Conservation (phyloP, 106 monocot genomes). For the Triglochin maritima region DNA sequence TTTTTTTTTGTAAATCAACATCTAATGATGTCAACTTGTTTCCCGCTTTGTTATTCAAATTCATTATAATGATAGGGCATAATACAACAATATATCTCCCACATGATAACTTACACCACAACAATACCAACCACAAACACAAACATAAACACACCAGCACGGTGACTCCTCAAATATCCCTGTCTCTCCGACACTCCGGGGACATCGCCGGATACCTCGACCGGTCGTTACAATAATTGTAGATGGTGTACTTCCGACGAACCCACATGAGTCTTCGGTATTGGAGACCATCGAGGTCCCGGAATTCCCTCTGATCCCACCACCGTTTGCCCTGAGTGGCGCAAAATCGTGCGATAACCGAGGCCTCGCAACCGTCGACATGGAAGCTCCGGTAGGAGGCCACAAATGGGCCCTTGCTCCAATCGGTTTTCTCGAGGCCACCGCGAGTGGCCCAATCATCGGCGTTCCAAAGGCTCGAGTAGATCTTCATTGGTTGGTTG, state of each 20-base stretch:
- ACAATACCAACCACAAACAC: too few species aligned
- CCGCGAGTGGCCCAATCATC: constrained; percentile 20
- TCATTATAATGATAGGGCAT: too few species aligned
- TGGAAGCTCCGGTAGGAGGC: constrained; percentile 22
- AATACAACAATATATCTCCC: too few species aligned
- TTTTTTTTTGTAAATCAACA: too few species aligned
- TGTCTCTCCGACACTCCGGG: constrained; percentile 10
- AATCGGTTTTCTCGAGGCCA: constrained; percentile 25
- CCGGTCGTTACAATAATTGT: constrained; percentile 18
- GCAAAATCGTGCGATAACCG: constrained; percentile 11
- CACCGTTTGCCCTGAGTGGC: constrained; percentile 11
- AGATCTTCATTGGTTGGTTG: constrained; percentile 21
- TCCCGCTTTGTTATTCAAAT: too few species aligned
- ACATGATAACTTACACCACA: too few species aligned
- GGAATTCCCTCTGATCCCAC: constrained; percentile 12
- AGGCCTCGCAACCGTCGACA: constrained; percentile 20
- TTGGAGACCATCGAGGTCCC: constrained; percentile 12
- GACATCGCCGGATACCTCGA: constrained; percentile 5
- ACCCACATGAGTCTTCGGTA: constrained; percentile 10
- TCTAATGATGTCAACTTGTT: too few species aligned
- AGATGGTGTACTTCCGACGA: constrained; percentile 13
- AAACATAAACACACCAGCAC: too few species aligned
- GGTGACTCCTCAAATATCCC: not conserved
- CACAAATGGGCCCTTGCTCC: constrained; percentile 19
- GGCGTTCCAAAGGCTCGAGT: constrained; percentile 22